Evolutionary conservation across 371 early-diverging fungal genomes (phyloP).

Genomic region (Mucor ambiguus): DNA sequence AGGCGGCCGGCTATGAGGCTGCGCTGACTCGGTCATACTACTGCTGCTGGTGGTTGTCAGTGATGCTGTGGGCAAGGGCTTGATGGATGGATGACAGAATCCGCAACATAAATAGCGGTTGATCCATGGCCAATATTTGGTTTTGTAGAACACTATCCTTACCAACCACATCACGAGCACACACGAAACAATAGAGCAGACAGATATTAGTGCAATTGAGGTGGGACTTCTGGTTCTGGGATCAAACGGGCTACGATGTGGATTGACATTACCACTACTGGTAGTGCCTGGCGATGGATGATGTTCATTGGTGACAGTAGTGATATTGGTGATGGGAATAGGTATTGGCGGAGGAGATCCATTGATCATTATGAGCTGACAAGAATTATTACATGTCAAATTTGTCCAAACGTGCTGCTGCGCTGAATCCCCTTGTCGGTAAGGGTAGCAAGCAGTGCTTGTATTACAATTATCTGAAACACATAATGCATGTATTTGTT

Average conservation of each 20-base stretch:
- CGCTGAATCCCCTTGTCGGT: conserved; percentile 20
- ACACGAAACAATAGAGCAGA: background rate
- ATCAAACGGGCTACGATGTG: background rate
- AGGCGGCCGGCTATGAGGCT: conserved; percentile 23
- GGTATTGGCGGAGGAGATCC: conserved; percentile 1
- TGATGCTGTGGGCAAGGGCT: background rate
- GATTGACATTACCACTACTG: conserved; percentile 1
- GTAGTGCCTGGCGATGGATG: background rate
- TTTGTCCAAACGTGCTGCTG: conserved; percentile 31
- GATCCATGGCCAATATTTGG: conserved; percentile 6
- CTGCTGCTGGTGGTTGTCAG: background rate
- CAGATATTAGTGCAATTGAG: conserved; percentile 1
- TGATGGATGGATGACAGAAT: background rate
- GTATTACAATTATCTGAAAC: conserved; percentile 36
- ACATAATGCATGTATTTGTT: background rate
- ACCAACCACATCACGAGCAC: background rate
- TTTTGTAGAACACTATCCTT: conserved; percentile 4
- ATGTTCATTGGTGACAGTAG: background rate
- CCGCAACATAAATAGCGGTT: conserved; percentile 2
- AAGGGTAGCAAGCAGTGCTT: conserved; percentile 42
- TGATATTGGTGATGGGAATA: background rate
- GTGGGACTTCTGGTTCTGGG: background rate
- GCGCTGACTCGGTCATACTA: background rate
- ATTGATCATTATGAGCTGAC: conserved; percentile 13
- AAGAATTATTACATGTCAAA: conserved; percentile 33